These are phyloP conservation scores for Chenopodium berlandieri DNA, from an alignment of 148 eudicot genomes.

Conservation along the genomic window DNA sequence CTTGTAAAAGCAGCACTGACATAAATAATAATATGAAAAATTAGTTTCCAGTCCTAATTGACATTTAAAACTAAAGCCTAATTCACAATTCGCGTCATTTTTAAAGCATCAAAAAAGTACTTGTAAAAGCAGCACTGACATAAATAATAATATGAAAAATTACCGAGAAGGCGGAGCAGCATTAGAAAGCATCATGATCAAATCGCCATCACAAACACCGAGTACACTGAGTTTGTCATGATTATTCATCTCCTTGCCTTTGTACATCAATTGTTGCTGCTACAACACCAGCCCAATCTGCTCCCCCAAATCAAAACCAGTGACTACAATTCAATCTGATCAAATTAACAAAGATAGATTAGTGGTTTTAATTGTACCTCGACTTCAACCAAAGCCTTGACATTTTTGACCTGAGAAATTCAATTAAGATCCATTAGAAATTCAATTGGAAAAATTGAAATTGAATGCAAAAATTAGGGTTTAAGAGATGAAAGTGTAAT, in stretches of 20 bases:
- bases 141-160: too few relatives aligned
- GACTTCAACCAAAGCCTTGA: constrained; percentile 95
- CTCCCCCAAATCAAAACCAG: not conserved
- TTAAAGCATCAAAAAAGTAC: too few relatives aligned
- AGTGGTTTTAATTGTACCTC: constrained; percentile 45
- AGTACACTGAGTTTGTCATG: constrained; percentile 66
- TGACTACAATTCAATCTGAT: not conserved
- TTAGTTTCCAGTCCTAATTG: too few relatives aligned
- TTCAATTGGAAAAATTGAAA: not conserved
- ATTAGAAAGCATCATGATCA: constrained; percentile 82
- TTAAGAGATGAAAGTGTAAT: not conserved
- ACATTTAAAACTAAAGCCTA: too few relatives aligned
- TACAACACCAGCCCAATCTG: constrained; percentile 76
- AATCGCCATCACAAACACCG: constrained; percentile 84
- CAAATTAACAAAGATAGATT: not conserved
- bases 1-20: too few relatives aligned
- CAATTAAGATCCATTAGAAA: constrained; percentile 5
- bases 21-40: too few relatives aligned
- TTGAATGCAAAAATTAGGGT: constrained; percentile 24
- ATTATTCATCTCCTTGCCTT: constrained; percentile 90
- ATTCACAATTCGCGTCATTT: too few relatives aligned
- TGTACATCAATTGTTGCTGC: constrained; percentile 75
- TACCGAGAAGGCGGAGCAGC: constrained; percentile 36
- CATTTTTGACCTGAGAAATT: constrained; percentile 71
- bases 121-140: too few relatives aligned